Conservation (phyloP, 495 filamentous ascomycete genomes). For the Cairneyella variabilis region DNA sequence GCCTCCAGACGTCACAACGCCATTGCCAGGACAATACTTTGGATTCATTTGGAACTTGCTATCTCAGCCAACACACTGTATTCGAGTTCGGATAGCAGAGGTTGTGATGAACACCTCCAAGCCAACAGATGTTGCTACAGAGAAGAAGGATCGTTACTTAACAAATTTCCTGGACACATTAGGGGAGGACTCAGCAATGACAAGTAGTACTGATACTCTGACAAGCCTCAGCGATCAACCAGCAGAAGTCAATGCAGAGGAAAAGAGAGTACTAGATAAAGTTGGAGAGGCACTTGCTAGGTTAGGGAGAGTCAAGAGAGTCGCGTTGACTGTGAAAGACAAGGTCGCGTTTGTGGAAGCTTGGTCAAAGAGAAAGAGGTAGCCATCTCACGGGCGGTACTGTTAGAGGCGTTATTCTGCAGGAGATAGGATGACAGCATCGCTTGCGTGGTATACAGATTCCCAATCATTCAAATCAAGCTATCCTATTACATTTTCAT, state of each 20-base stretch:
- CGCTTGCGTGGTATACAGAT: conserved; percentile 8
- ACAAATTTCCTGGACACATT: conserved; percentile 49
- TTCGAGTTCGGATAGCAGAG: conserved; percentile 85
- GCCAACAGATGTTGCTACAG: conserved; percentile 21
- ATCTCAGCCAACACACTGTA: conserved; percentile 80
- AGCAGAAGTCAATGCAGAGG: conserved; percentile 45
- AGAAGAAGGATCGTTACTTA: conserved; percentile 37
- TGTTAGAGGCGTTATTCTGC: too few species aligned
- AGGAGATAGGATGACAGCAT: too few species aligned
- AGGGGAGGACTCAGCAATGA: conserved; percentile 32
- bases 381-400: too few species aligned
- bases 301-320: conserved; percentile 84
- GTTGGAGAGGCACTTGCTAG: conserved; percentile 85
- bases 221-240: conserved; percentile 31
- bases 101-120: conserved; percentile 47
- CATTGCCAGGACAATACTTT: conserved; percentile 66
- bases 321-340: conserved; percentile 75
- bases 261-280: conserved; percentile 62
- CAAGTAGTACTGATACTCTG: conserved; percentile 31
- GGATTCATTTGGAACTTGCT: conserved; percentile 81
- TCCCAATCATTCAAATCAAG: conserved; percentile 4
- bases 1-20: conserved; percentile 84
- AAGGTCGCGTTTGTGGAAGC: conserved; percentile 77
- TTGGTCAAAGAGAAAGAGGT: conserved; percentile 45
- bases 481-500: conserved; percentile 6